Evolutionary conservation across 2,329 filamentous ascomycete genomes (phyloP), one percentile per base, ranked within the genome.

Genomic region (Fusarium pseudonygamai): DNA sequence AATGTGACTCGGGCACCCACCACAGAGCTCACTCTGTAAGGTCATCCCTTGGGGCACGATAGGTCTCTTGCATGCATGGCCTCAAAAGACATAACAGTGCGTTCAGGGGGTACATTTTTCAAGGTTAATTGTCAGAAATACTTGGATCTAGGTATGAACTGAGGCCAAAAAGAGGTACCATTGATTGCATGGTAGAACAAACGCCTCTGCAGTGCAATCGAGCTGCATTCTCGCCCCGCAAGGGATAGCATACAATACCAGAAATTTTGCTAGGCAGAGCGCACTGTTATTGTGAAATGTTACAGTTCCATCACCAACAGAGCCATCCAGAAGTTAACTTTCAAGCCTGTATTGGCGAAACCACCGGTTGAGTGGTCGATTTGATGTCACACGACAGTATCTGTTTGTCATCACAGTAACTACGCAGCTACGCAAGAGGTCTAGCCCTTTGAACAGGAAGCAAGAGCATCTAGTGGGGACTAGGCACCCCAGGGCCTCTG

Each of bases 161-260:
- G 8, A 4, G 16, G 30, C 11, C 30, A 36, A 26, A 36, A 4
- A 10, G n/a, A 52, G 6, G 12, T 24, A 5, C 11, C 15, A 18
- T 34, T 18, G 11, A 18, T 5, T 34, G 15, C 47, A 5, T 26
- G n/a, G 12, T 52, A 26, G 32, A 14, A 22, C 3, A 36, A 24
- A 36, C 6, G 12, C n/a, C 10, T 49, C 10, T n/a, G 13, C 26
- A n/a, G 7, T 30, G 16, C 22, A 16, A 10, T 30, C 14, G 28
- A 49, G 10, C 28, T 9, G 7, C 22, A 14, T n/a, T 15, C 0
- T 30, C 7, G 15, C 18, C 20, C 11, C 0, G 3, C 11, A 49
- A 13, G 11, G 22, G 47, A 34, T 34, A 14, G 3, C 4, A 14
- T 34, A 8, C 3, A n/a, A 32, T 20, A 3, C 12, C 1, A 5